A percentile compares a stretch with the other conserved stretches of the same genome.
Evolutionary conservation across 2,329 filamentous ascomycete species (phyloP).

Genomic region (Cyanodermella asteris): DNA sequence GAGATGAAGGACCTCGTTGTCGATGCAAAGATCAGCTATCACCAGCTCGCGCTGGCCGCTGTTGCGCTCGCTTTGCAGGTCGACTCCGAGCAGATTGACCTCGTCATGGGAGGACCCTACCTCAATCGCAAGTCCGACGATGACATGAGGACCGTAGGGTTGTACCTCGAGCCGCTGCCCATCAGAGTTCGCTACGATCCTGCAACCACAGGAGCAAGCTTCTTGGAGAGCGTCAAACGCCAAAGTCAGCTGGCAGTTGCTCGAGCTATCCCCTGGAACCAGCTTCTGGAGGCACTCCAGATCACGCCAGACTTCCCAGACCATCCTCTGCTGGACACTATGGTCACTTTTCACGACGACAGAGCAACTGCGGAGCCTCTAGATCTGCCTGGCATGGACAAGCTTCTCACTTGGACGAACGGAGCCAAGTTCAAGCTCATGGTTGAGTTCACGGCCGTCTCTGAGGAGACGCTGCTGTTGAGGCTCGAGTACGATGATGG

Average conservation of each 20-base stretch:
- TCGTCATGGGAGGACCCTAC: slow-evolving; percentile 12
- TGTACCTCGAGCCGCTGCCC: slow-evolving; percentile 14
- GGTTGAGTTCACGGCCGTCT: slow-evolving; percentile 11
- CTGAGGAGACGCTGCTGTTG: neutral
- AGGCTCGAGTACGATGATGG: neutral
- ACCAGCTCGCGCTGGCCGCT: slow-evolving; percentile 10
- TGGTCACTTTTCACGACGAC: slow-evolving; percentile 12
- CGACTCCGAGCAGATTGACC: slow-evolving; percentile 7
- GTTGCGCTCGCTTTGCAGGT: slow-evolving; percentile 8
- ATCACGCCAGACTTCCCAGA: slow-evolving; percentile 4
- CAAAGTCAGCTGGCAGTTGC: slow-evolving; percentile 11
- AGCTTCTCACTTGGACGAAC: slow-evolving; percentile 5
- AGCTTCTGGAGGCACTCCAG: slow-evolving; percentile 10
- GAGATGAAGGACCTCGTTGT: neutral
- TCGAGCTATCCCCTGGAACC: slow-evolving; percentile 13
- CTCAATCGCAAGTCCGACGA: slow-evolving; percentile 10
- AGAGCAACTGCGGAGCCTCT: slow-evolving; percentile 1
- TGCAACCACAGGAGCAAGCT: slow-evolving; percentile 1
- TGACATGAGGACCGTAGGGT: slow-evolving; percentile 10
- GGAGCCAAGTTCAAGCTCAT: slow-evolving; percentile 11
- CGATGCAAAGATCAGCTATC: slow-evolving; percentile 6
- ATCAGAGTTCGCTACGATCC: slow-evolving; percentile 8
- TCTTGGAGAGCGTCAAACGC: slow-evolving; percentile 7
- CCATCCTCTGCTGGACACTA: slow-evolving; percentile 5
- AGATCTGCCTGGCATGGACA: slow-evolving; percentile 4